phyloP scores from a whole-genome alignment of 768 basidiomycete species.

The Suillus weaverae region DNA sequence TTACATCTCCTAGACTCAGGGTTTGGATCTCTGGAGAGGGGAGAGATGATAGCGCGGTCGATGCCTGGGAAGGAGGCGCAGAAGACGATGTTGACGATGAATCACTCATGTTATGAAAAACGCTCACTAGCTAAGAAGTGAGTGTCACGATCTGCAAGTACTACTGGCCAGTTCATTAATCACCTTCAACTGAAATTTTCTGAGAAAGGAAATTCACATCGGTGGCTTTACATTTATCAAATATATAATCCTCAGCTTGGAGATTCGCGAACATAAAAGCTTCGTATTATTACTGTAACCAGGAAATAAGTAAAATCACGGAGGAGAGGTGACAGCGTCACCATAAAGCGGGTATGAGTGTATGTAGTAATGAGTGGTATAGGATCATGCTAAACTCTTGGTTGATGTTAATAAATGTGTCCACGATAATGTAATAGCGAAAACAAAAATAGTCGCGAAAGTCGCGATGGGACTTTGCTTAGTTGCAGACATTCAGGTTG shows the following conservation, averaged over 20 bases:
- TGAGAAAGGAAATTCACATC: slow-evolving; percentile 22
- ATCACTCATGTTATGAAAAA: slow-evolving; percentile 20
- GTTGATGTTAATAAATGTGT: not conserved
- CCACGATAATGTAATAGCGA: not conserved
- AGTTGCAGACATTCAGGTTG: slow-evolving; percentile 50
- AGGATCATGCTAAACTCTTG: not conserved
- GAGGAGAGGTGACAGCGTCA: not conserved
- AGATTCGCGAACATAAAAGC: not conserved
- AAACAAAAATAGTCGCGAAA: too few species aligned
- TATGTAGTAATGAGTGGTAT: not conserved
- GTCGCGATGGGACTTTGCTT: slow-evolving; percentile 4
- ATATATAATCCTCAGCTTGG: not conserved
- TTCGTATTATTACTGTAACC: not conserved
- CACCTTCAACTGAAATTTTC: slow-evolving; percentile 10
- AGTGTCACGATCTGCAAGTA: slow-evolving; percentile 1
- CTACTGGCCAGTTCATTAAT: slow-evolving; percentile 6
- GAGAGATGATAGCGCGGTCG: slow-evolving; percentile 54
- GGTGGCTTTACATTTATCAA: slow-evolving; percentile 22
- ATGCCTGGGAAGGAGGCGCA: slow-evolving; percentile 44
- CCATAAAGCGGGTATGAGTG: not conserved
- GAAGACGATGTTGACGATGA: slow-evolving; percentile 25
- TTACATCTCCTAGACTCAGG: slow-evolving; percentile 55
- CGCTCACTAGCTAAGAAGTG: not conserved
- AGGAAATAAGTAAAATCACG: slow-evolving; percentile 2
- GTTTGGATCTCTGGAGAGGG: slow-evolving; percentile 60